These are phyloP conservation scores for Teunomyces aglyptinius DNA, from an alignment of 805 yeast species.

Conservation along the genomic window DNA sequence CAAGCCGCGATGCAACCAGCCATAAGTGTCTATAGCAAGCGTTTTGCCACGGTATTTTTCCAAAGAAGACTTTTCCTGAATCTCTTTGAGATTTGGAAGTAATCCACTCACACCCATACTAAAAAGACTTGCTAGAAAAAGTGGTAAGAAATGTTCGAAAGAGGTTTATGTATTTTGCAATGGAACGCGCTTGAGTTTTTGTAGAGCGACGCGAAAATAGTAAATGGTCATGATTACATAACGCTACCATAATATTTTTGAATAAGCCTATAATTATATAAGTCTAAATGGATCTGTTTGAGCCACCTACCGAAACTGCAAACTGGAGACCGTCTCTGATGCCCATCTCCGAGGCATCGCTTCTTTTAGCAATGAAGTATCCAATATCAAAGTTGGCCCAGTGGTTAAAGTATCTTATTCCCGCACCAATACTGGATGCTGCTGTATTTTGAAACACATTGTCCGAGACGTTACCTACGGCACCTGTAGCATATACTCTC, in stretches of 20 bases:
- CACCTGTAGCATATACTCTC: constrained; percentile 57
- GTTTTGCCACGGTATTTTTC: constrained; percentile 67
- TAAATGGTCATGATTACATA: not conserved
- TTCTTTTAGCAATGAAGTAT: constrained; percentile 30
- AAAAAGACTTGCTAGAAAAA: not conserved
- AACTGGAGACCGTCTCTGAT: constrained; percentile 40
- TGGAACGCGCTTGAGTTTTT: not conserved
- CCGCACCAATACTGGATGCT: constrained; percentile 33
- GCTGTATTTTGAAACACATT: constrained; percentile 22
- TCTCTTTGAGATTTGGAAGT: constrained; percentile 72
- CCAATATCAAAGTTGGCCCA: constrained; percentile 45
- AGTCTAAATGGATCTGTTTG: constrained; percentile 16
- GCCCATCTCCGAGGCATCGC: constrained; percentile 19
- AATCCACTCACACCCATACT: constrained; percentile 86
- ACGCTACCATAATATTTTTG: not conserved
- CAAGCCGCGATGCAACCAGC: constrained; percentile 92
- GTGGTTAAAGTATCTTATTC: constrained; percentile 36
- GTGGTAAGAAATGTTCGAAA: not conserved
- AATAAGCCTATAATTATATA: not conserved
- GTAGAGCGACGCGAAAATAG: constrained; percentile 1
- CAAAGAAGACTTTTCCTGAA: constrained; percentile 60
- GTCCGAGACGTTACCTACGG: constrained; percentile 58
- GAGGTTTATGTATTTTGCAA: not conserved
- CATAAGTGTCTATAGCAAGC: constrained; percentile 91
- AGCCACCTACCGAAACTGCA: constrained; percentile 39